Evolutionary conservation across 345 rosid species (phyloP), one percentile per base, ranked within the genome.

Genomic region (Citrus inodora): DNA sequence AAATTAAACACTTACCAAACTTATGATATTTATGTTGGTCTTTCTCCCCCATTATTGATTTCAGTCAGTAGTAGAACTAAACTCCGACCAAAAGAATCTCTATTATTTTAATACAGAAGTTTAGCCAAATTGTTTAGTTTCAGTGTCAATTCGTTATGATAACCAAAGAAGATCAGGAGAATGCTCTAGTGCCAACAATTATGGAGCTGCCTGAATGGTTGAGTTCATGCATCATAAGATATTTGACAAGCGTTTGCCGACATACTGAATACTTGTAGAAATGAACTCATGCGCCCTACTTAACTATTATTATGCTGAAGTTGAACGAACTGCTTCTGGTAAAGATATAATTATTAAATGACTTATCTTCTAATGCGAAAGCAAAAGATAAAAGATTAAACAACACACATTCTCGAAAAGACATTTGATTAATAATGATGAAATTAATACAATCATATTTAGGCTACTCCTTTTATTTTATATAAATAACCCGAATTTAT

Each of bases 61-160:
- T 17, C 27, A 9, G 38, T 27, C 79, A 9, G 38, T 27, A 68
- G 84, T 71, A 35, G 78, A 80, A 83, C 55, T 78, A 32, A 82
- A 75, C 76, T 78, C 83, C 87, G 87, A 86, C 87, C 85, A 42
- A 83, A 78, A 76, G 88, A 85, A 84, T 81, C 89, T 10, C 60
- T 62, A 76, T 35, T 82, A 66, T 73, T 83, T 46, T 71, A 77
- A 73, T 70, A 7, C 35, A 24, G 7, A 48, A 63, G 21, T 22
- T 28, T 37, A 46, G 46, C 4, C 11, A 13, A 6, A 73, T 24
- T 60, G 53, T 42, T 63, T 75, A 56, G 65, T 48, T 78, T 77
- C 60, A 46, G 21, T 9, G 66, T 80, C 51, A 63, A 63, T 73
- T 13, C 30, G 56, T 66, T 46, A 73, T 75, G 59, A 71, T 58